Conservation (phyloP, 2,329 filamentous ascomycete species). For the Diaporthe sp. region DNA sequence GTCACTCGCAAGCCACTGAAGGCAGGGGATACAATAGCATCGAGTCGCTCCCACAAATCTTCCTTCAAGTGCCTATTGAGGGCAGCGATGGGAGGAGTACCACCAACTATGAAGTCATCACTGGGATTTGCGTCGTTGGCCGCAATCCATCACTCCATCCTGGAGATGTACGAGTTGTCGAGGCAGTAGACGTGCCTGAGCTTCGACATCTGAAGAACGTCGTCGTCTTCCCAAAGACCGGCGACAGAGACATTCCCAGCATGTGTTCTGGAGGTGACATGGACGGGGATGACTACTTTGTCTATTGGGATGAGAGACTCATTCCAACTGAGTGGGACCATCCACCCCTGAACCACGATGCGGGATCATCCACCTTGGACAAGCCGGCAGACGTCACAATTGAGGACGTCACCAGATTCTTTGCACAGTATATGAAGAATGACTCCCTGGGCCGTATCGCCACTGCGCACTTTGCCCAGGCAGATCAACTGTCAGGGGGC, state of each 20-base stretch:
- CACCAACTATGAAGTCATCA: constrained; percentile 73
- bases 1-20: constrained; percentile 69
- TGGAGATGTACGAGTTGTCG: constrained; percentile 90
- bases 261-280: constrained; percentile 98
- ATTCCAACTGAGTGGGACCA: constrained; percentile 79
- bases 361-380: constrained; percentile 9
- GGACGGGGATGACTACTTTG: constrained; percentile 95
- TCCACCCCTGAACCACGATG: constrained; percentile 81
- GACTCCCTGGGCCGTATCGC: constrained; percentile 87
- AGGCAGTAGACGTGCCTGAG: constrained; percentile 81
- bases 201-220: constrained; percentile 86
- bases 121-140: constrained; percentile 85
- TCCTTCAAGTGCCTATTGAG: constrained; percentile 78
- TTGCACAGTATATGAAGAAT: constrained; percentile 93
- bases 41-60: constrained; percentile 82
- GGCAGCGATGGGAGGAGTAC: constrained; percentile 62
- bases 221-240: constrained; percentile 86
- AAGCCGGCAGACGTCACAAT: constrained; percentile 72
- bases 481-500: constrained; percentile 72
- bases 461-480: constrained; percentile 82
- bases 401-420: constrained; percentile 85
- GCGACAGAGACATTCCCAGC: constrained; percentile 86
- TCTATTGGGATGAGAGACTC: constrained; percentile 88
- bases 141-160: constrained; percentile 95
- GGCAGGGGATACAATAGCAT: constrained; percentile 53